These are phyloP conservation scores for Prunella vulgaris DNA, from an alignment of 257 asterid species.

Conservation along the genomic window DNA sequence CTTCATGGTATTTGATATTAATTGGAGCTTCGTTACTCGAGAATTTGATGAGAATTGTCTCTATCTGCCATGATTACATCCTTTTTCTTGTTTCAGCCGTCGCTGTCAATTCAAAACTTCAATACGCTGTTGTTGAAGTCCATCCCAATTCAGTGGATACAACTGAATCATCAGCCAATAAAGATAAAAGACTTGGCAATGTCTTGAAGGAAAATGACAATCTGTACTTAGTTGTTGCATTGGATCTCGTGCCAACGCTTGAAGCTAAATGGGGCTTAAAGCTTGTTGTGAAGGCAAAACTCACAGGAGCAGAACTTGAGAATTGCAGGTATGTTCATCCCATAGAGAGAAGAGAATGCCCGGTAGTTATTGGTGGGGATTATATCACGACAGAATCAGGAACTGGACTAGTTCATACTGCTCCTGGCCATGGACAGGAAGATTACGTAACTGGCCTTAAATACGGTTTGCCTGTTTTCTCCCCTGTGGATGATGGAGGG, in stretches of 20 bases:
- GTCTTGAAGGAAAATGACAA: conserved; percentile 49
- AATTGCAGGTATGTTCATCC: conserved; percentile 89
- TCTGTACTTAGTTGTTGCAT: conserved; percentile 61
- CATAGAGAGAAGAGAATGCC: conserved; percentile 75
- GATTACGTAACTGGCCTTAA: conserved; percentile 87
- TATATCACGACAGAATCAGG: conserved; percentile 96
- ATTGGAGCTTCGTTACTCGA: background rate
- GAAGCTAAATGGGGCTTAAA: conserved; percentile 89
- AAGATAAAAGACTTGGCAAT: conserved; percentile 66
- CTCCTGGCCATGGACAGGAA: conserved; percentile 99
- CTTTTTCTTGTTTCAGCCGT: conserved; percentile 55
- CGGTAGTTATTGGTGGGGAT: conserved; percentile 87
- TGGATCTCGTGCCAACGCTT: conserved; percentile 76
- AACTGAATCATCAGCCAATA: conserved; percentile 40
- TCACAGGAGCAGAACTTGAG: conserved; percentile 83
- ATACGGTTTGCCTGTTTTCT: conserved; percentile 71
- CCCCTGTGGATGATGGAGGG: conserved; percentile 96
- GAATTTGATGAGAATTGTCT: conserved; percentile 6
- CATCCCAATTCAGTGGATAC: conserved; percentile 37
- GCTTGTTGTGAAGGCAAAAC: conserved; percentile 61
- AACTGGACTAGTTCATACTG: conserved; percentile 97
- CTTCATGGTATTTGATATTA: background rate
- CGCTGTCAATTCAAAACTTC: conserved; percentile 89
- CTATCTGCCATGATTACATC: background rate
- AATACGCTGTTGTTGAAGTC: conserved; percentile 86